Percentiles rank a stretch among this genome's conserved stretches.
phyloP scores from a whole-genome alignment of 768 basidiomycete species.

The Trametes sanguinea region DNA sequence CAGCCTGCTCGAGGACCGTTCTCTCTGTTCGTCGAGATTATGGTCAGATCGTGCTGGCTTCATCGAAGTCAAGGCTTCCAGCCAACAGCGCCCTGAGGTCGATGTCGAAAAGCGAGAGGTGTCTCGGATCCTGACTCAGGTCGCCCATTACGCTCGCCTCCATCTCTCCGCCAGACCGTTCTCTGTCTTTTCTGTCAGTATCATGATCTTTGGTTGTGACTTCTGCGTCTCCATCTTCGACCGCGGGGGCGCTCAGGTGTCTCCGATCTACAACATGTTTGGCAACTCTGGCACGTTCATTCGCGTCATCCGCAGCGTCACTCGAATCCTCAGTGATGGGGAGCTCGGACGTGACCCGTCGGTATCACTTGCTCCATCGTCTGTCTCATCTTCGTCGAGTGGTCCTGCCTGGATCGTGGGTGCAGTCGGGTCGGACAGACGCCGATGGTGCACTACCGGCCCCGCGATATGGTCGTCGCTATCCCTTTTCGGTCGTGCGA shows the following conservation, averaged over 20 bases:
- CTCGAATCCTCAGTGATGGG: conserved; percentile 3
- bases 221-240: conserved; percentile 38
- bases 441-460: conserved; percentile 9
- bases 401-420: neutral
- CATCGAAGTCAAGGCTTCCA: neutral
- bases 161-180: conserved; percentile 34
- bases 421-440: neutral
- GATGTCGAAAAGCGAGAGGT: neutral
- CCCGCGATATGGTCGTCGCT: conserved; percentile 12
- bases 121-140: conserved; percentile 1
- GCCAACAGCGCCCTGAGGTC: neutral
- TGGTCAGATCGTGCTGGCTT: neutral
- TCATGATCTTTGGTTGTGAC: conserved; percentile 33
- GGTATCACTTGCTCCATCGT: neutral
- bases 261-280: conserved; percentile 30
- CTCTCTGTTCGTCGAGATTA: neutral
- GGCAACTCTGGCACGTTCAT: conserved; percentile 28
- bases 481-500: conserved; percentile 24
- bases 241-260: conserved; percentile 33
- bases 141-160: conserved; percentile 32
- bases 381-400: neutral
- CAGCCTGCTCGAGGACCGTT: neutral
- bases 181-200: conserved; percentile 32
- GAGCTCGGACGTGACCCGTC: conserved; percentile 17
- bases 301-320: conserved; percentile 27